Evolutionary conservation across 176 grass and related monocot genomes (phyloP).

Genomic region (Puccinellia tenuiflora): DNA sequence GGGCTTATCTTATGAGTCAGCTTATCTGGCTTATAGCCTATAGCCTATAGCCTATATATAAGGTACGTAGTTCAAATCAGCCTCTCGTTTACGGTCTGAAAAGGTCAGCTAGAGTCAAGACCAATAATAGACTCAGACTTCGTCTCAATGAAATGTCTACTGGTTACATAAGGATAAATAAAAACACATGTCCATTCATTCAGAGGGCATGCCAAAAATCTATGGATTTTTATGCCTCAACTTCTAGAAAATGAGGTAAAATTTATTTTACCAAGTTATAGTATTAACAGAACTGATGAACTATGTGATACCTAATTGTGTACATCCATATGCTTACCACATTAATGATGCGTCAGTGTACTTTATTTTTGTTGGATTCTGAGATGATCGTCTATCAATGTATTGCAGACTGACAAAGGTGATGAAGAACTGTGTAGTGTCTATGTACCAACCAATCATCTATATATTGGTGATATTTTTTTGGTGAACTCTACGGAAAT

Average conservation of each 20-base stretch:
- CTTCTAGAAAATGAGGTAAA: background rate
- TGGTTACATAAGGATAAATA: background rate
- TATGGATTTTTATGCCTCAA: background rate
- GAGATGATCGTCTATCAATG: slow-evolving; percentile 18
- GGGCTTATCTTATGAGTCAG: background rate
- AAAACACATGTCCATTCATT: background rate
- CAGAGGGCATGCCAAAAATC: background rate
- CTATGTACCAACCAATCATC: slow-evolving; percentile 97
- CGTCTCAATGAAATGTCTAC: background rate
- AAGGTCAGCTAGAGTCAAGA: background rate
- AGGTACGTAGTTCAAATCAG: background rate
- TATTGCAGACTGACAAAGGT: slow-evolving; percentile 86
- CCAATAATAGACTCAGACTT: background rate
- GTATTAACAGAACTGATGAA: slow-evolving; percentile 36
- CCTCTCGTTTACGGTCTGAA: background rate
- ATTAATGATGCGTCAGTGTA: background rate
- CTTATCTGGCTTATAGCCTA: background rate
- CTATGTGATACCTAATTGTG: slow-evolving; percentile 46
- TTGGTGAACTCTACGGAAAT: slow-evolving; percentile 86
- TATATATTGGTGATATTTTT: slow-evolving; percentile 96
- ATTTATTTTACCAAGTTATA: slow-evolving; percentile 1
- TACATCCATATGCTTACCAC: slow-evolving; percentile 22
- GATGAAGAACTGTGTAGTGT: slow-evolving; percentile 97
- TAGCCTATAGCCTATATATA: too few species aligned
- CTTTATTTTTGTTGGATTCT: slow-evolving; percentile 9